Percentiles rank a stretch among this genome's conserved stretches.
Evolutionary conservation across 805 yeast genomes (phyloP).

Genomic region (Trichomonascus vanleenenianus): DNA sequence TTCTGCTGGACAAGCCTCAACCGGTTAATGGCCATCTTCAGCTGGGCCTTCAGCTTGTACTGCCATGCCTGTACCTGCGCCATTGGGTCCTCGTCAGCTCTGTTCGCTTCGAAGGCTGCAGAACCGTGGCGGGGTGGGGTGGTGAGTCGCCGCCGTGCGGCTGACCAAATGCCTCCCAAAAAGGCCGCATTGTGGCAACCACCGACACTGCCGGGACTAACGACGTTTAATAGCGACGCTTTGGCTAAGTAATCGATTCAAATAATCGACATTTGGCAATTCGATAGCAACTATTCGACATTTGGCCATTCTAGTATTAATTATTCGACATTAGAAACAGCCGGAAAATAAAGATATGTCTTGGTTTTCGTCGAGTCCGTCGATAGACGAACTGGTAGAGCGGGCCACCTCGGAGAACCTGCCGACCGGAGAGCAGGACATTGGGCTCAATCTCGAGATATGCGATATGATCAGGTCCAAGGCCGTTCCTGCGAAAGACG

Average conservation of each 20-base stretch:
- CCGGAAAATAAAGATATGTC: conserved; percentile 19
- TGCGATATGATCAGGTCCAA: conserved; percentile 83
- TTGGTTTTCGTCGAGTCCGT: conserved; percentile 30
- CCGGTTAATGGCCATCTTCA: conserved; percentile 66
- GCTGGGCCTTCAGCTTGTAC: conserved; percentile 20
- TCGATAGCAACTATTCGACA: too few relatives aligned
- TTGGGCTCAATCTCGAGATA: conserved; percentile 65
- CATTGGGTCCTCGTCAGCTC: not conserved
- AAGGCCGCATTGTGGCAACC: not conserved
- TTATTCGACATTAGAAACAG: too few relatives aligned
- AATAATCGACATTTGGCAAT: too few relatives aligned
- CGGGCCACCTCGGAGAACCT: conserved; percentile 84
- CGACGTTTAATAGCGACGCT: too few relatives aligned
- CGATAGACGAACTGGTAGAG: conserved; percentile 55
- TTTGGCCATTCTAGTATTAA: too few relatives aligned
- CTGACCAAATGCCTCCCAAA: not conserved
- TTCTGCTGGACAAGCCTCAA: conserved; percentile 66
- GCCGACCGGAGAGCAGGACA: conserved; percentile 83
- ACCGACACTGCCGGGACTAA: not conserved
- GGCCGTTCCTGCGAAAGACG: conserved; percentile 67
- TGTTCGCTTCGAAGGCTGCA: not conserved
- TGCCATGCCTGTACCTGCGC: too few relatives aligned
- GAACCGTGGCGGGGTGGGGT: not conserved
- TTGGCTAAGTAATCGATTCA: too few relatives aligned
- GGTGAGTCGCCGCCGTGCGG: too few relatives aligned